Evolutionary conservation across 139 green algal species (phyloP), one percentile per base, ranked within the genome.

Genomic region (Nannochloris sp.): DNA sequence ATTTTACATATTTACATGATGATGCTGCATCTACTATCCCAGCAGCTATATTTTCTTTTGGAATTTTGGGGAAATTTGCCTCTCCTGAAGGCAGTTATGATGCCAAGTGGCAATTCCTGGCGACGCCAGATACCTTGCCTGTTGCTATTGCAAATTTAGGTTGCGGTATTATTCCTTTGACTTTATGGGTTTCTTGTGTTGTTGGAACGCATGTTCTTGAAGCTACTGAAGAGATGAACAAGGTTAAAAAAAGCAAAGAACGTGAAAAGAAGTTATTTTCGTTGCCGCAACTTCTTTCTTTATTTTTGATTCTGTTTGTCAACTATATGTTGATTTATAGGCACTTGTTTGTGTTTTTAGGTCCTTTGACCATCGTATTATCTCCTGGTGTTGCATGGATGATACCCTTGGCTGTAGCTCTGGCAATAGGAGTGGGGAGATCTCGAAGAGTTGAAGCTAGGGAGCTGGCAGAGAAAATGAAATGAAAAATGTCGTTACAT

Each of bases 171-270:
- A 54, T 83, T 35, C 78, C 78, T 6, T 19, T 61, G n/a, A 83
- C 67, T 24, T 51, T 85, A 31, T 84, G 76, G 70, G 36, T 78
- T 44, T 70, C 75, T 10, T 67, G 58, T 9, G 77, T 81, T 58
- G 67, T 31, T 8, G 23, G 48, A 57, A 57, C 23, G 48, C 23
- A 14, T 19, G 15, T 33, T 29, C 7, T 57, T 33, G 23, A 57
- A 8, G 29, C 48, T 45, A 45, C 9, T 45, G 9, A 9, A 45
- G 9, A 19, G 37, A 12, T 12, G 9, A 19, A 19, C 12, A 12
- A 12, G 12, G 37, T n/a, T n/a, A n/a, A n/a, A n/a, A n/a, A n/a
- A n/a, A n/a, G n/a, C n/a, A 25, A 6, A 54, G 45, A 30, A 10
- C 6, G 15, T 24, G 8, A 30, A 15, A 29, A 54, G 12, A 23